Conservation (phyloP, 78 protist species). For the Creolimax fragrantissima region DNA sequence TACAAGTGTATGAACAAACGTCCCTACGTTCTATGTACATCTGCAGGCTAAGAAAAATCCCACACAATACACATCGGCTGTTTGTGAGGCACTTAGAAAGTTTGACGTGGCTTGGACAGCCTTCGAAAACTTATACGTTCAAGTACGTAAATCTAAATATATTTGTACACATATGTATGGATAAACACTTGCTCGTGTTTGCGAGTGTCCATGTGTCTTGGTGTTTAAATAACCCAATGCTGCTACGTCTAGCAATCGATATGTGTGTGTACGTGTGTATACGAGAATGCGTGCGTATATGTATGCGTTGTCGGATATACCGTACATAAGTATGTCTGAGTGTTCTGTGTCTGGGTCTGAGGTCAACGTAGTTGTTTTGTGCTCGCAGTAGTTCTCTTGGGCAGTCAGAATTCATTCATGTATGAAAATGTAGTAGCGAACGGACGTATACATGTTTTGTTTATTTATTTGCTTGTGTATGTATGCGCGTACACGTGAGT, state of each 20-base stretch:
- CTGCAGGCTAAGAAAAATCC: constrained; percentile 1
- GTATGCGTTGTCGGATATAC: too few relatives aligned
- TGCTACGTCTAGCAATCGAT: too few relatives aligned
- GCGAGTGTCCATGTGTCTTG: too few relatives aligned
- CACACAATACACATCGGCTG: background rate
- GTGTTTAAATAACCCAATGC: too few relatives aligned
- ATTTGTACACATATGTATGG: background rate
- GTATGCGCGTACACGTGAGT: background rate
- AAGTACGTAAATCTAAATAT: background rate
- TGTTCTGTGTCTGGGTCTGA: too few relatives aligned
- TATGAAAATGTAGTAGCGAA: background rate
- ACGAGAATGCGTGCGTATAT: too few relatives aligned
- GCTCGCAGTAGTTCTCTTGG: background rate
- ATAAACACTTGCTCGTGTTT: too few relatives aligned
- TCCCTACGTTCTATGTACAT: too few relatives aligned
- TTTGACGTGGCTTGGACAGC: constrained; percentile 11
- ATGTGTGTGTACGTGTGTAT: too few relatives aligned
- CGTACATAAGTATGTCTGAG: too few relatives aligned
- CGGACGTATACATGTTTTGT: too few relatives aligned
- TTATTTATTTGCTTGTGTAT: background rate
- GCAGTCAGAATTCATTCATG: background rate
- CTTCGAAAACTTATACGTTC: constrained; percentile 11
- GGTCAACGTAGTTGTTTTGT: background rate
- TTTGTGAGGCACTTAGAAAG: background rate
- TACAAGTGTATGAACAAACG: too few relatives aligned